These are phyloP conservation scores for Sugiyamaella pinicola DNA, from an alignment of 1,139 yeast genomes.

Conservation along the genomic window DNA sequence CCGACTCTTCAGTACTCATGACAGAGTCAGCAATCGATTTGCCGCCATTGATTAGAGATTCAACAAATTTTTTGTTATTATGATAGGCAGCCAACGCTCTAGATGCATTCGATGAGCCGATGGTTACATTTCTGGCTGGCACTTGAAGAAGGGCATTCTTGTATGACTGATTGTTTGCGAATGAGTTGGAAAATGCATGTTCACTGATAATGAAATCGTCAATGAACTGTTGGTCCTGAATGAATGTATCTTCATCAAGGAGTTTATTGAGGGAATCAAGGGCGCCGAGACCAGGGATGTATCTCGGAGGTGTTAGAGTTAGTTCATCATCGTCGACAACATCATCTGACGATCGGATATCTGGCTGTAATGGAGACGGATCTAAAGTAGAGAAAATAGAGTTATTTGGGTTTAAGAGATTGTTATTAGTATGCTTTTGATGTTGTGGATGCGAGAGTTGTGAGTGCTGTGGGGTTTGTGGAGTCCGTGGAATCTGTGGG, in stretches of 20 bases:
- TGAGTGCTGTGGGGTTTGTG: no score
- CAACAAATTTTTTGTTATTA: conserved; percentile 9
- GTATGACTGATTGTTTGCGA: conserved; percentile 22
- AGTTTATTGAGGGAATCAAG: conserved; percentile 14
- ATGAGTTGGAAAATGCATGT: conserved; percentile 20
- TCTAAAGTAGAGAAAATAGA: not conserved
- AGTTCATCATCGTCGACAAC: conserved; percentile 9
- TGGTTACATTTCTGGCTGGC: conserved; percentile 25
- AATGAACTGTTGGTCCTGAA: conserved; percentile 24
- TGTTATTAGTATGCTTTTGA: not conserved
- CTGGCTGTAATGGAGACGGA: not conserved
- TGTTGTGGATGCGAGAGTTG: not conserved
- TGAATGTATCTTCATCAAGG: conserved; percentile 19
- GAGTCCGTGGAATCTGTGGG: no score
- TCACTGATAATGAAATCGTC: conserved; percentile 27
- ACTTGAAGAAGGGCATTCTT: conserved; percentile 27
- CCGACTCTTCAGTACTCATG: conserved; percentile 14
- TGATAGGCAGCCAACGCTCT: conserved; percentile 9
- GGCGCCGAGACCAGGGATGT: conserved; percentile 12
- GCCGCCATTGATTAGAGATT: conserved; percentile 7
- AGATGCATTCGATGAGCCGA: not conserved
- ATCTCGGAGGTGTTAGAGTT: conserved; percentile 12
- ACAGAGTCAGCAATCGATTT: conserved; percentile 16
- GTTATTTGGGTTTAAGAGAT: not conserved
- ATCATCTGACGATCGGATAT: not conserved